Percentiles rank a stretch among this genome's conserved stretches.
Conservation (phyloP, 345 rosid species). For the Euclidium syriacum region DNA sequence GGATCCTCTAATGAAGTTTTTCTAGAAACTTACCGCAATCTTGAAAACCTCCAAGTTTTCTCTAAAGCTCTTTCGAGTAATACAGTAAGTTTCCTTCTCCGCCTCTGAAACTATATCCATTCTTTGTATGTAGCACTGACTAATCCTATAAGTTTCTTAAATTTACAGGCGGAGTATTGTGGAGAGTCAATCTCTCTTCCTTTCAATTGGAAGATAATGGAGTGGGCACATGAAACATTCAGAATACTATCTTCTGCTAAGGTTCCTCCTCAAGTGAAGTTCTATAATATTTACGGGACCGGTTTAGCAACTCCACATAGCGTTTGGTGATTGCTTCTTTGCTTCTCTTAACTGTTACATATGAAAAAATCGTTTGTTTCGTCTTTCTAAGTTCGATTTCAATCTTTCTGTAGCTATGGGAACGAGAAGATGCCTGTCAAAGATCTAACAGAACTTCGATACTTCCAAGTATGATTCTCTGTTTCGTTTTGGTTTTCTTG, state of each 20-base stretch:
- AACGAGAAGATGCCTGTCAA: conserved; percentile 61
- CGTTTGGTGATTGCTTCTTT: conserved; percentile 62
- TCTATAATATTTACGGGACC: conserved; percentile 84
- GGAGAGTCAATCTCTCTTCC: conserved; percentile 65
- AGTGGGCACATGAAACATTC: conserved; percentile 75
- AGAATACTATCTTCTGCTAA: conserved; percentile 50
- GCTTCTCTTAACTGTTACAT: neutral
- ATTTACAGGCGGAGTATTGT: conserved; percentile 58
- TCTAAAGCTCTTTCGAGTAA: conserved; percentile 67
- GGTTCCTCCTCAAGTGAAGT: conserved; percentile 79
- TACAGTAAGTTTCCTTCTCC: conserved; percentile 42
- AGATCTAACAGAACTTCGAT: conserved; percentile 50
- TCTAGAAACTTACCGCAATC: conserved; percentile 61
- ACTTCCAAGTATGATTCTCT: conserved; percentile 45
- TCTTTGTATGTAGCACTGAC: neutral
- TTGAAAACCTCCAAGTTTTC: conserved; percentile 52
- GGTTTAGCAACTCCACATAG: conserved; percentile 82
- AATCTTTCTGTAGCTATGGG: conserved; percentile 63
- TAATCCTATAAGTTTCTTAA: neutral
- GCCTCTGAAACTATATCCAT: too few species aligned
- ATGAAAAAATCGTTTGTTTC: too few species aligned
- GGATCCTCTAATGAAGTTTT: conserved; percentile 40
- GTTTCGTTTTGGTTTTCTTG: too few species aligned
- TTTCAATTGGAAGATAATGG: conserved; percentile 77
- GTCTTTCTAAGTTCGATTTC: neutral